phyloP scores from a whole-genome alignment of 345 rosid species.

The Odontarrhena argentea region DNA sequence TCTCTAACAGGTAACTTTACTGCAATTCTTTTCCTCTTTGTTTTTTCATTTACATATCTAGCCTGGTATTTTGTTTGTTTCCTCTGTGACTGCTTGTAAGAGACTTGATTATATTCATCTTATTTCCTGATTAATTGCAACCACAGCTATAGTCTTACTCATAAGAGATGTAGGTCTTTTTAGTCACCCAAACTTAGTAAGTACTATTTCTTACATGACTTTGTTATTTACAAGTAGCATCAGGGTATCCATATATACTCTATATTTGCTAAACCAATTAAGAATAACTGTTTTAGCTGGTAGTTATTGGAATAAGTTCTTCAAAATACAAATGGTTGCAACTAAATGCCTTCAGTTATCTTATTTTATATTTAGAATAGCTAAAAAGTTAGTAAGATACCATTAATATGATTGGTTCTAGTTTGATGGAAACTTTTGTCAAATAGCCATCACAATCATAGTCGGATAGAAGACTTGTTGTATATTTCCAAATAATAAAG shows the following conservation, averaged over 20 bases:
- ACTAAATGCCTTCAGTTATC: too few species aligned
- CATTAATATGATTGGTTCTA: neutral
- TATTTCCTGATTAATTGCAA: conserved; percentile 5
- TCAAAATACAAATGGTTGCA: neutral
- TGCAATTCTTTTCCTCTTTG: neutral
- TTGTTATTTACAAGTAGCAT: neutral
- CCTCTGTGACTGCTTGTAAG: neutral
- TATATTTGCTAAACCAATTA: neutral
- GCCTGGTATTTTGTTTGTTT: neutral
- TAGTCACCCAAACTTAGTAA: neutral
- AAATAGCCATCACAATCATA: neutral
- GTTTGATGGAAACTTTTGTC: neutral
- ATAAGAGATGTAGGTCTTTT: conserved; percentile 4
- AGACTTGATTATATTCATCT: conserved; percentile 15
- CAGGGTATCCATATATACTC: neutral
- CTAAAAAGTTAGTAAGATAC: too few species aligned
- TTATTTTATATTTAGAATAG: too few species aligned
- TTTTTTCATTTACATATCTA: neutral
- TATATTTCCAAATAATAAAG: neutral
- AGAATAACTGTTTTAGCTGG: neutral
- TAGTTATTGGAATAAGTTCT: neutral
- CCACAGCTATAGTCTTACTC: neutral
- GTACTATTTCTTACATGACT: neutral
- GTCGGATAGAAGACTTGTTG: neutral
- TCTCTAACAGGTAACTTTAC: conserved; percentile 68